Conservation (phyloP, 495 filamentous ascomycete genomes). For the Staphylotrichum longicolle region DNA sequence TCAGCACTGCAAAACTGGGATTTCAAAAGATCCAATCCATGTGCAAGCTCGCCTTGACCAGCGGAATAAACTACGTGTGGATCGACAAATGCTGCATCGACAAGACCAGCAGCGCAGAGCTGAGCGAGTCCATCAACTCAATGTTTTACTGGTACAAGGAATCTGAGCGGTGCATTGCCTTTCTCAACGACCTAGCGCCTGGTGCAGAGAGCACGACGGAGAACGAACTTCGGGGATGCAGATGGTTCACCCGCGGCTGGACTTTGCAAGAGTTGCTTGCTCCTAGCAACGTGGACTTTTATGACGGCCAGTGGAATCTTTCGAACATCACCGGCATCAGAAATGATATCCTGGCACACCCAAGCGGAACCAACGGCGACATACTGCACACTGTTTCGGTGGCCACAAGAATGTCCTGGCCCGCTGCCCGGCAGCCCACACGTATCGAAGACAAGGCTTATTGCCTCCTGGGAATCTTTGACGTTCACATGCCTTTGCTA, state of each 20-base stretch:
- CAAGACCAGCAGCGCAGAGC: conserved; percentile 42
- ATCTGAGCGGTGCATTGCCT: conserved; percentile 35
- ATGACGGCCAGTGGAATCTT: conserved; percentile 29
- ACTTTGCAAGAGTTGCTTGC: conserved; percentile 39
- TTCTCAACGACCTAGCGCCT: conserved; percentile 14
- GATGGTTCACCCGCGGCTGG: conserved; percentile 40
- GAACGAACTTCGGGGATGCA: conserved; percentile 9
- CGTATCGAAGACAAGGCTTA: conserved; percentile 25
- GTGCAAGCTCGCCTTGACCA: neutral
- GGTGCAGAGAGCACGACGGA: no score
- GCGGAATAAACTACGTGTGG: conserved; percentile 32
- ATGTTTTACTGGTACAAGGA: conserved; percentile 46
- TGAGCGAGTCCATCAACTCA: conserved; percentile 47
- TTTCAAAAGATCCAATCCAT: conserved; percentile 6
- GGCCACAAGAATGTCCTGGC: conserved; percentile 25
- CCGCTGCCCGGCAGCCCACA: conserved; percentile 20
- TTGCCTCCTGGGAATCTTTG: conserved; percentile 25
- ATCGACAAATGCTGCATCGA: conserved; percentile 49
- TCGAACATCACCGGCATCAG: conserved; percentile 15
- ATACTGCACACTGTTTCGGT: neutral
- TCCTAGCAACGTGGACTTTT: conserved; percentile 30
- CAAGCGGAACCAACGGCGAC: neutral
- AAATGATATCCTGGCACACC: neutral
- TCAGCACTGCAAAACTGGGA: no score
- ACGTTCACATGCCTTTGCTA: conserved; percentile 22